Base-by-base conservation (phyloP, 352 stramenopile species). In the Elongisporangium senticosum region DNA sequence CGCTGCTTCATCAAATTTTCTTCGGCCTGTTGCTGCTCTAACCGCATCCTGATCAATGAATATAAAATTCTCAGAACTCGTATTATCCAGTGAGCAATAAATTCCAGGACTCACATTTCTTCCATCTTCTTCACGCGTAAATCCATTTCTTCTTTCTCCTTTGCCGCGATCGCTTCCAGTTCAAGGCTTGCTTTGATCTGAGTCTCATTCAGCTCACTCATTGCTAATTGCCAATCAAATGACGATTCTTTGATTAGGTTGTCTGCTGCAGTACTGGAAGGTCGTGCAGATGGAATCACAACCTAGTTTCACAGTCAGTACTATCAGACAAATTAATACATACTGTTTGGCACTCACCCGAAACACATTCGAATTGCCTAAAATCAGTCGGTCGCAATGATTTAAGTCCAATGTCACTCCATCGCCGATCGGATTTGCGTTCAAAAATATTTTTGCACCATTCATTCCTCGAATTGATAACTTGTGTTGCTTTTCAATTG, bases 141-240 rank as follows among this genome's bases (percentile, higher is more conserved):
- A 51, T 95, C 84, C 80, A 92, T 95, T 58, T 93, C 86, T 15
- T 71, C 69, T 21, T 90, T 90, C 37, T 93, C 83, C 23, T 77
- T 77, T 62, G 86, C 77, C 6, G 77, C 82, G 19, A 83, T 63
- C 3, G 57, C 72, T 59, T 87, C 77, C 11, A 83, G 63, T 24
- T 89, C 80, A 10, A 86, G 56, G 8, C 79, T 83, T 0, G 65
- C 69, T 59, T 82, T 74, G 33, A 92, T 72, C 54, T 95, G 81
- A 19, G 69, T 78, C 48, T 70, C 79, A 59, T 95, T 94, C 1
- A 96, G 65, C 61, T 96, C 87, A 54, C 87, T 86, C 71, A 90
- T 87, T 1, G 83, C 81, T 24, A 84, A 70, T 48, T 92, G 83
- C 80, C 83, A 92, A 55, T 92, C 79, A 37, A 80, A 87, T 8